Conservation (phyloP, 371 early-diverging fungal species). For the Actinomucor elegans region DNA sequence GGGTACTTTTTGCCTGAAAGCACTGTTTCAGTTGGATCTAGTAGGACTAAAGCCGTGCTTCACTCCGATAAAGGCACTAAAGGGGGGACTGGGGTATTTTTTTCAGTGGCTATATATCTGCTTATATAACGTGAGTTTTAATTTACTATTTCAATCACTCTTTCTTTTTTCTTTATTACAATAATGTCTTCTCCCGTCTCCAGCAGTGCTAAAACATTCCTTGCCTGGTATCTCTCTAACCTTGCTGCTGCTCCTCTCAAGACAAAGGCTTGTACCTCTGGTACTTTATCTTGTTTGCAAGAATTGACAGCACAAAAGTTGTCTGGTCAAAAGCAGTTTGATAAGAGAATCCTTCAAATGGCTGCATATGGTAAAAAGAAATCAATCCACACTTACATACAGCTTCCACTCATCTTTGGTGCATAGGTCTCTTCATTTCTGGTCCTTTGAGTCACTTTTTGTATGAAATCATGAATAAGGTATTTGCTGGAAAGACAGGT, state of each 20-base stretch:
- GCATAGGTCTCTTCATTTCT: slow-evolving; percentile 57
- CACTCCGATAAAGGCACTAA: not conserved
- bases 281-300: slow-evolving; percentile 72
- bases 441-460: slow-evolving; percentile 75
- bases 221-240: slow-evolving; percentile 63
- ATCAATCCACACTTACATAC: too few relatives aligned
- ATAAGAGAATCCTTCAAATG: slow-evolving; percentile 78
- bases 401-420: too few relatives aligned
- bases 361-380: slow-evolving; percentile 78
- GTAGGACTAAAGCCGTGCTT: too few relatives aligned
- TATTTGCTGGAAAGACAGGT: slow-evolving; percentile 63
- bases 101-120: slow-evolving; percentile 5
- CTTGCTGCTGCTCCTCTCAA: slow-evolving; percentile 68
- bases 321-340: slow-evolving; percentile 60
- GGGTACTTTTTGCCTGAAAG: not conserved
- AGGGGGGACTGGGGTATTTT: slow-evolving; percentile 1
- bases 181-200: slow-evolving; percentile 10
- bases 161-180: not conserved
- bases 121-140: slow-evolving; percentile 17
- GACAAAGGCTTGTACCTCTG: slow-evolving; percentile 83
- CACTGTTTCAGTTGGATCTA: too few relatives aligned
- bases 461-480: slow-evolving; percentile 64
- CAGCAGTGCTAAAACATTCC: slow-evolving; percentile 29
- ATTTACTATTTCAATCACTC: not conserved
- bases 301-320: slow-evolving; percentile 75